Conservation (phyloP, 1,284 basidiomycete genomes). For the Boletus putidus region DNA sequence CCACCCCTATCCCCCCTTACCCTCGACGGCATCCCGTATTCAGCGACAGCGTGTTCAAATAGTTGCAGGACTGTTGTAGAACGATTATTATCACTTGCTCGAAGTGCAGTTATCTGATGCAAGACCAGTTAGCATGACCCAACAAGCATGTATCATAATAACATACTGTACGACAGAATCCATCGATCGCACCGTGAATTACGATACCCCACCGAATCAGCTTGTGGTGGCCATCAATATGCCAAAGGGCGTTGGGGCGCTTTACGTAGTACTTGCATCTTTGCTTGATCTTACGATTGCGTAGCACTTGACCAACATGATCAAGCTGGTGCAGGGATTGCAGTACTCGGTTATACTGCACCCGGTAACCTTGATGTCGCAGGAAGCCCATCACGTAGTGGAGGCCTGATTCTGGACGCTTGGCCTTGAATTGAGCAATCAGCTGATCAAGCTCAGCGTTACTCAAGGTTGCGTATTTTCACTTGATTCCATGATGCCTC, state of each 20-base stretch:
- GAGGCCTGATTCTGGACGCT: conserved; percentile 27
- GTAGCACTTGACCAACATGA: neutral
- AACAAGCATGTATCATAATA: no score
- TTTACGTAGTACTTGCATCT: conserved; percentile 37
- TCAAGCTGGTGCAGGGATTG: neutral
- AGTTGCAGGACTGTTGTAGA: conserved; percentile 31
- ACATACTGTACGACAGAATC: conserved; percentile 41
- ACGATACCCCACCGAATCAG: conserved; percentile 52
- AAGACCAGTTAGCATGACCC: no score
- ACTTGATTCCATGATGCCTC: conserved; percentile 15
- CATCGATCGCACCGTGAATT: conserved; percentile 51
- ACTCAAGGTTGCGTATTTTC: conserved; percentile 16
- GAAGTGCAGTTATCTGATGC: conserved; percentile 9
- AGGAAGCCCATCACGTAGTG: conserved; percentile 28
- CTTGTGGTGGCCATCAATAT: conserved; percentile 32
- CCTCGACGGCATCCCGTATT: conserved; percentile 12
- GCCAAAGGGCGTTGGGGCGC: conserved; percentile 38
- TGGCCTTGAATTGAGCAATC: conserved; percentile 20
- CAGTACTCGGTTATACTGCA: conserved; percentile 15
- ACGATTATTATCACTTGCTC: conserved; percentile 34
- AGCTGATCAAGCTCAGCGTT: conserved; percentile 29
- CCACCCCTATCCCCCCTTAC: conserved; percentile 33
- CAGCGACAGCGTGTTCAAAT: conserved; percentile 14
- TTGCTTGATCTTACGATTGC: conserved; percentile 19
- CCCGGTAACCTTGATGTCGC: conserved; percentile 13